Base-by-base conservation (phyloP, 2,329 filamentous ascomycete species). In the Onygena corvina region DNA sequence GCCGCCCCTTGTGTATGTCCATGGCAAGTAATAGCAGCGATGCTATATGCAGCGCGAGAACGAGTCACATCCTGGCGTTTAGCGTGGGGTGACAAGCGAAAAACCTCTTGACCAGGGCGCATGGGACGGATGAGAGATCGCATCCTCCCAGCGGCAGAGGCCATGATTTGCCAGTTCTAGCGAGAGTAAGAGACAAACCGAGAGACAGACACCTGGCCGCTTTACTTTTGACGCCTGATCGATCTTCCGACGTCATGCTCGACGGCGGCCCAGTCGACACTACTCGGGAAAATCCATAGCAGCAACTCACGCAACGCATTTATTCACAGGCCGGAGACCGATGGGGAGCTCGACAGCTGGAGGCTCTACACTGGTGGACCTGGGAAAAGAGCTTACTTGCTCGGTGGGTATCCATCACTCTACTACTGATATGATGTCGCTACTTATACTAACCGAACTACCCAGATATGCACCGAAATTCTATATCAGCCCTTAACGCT, bases 361-460 rank as follows among this genome's bases (percentile, higher is more conserved):
- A 9, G 11, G 36, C 12, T 40, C 36, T n/a, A 21, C 36, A n/a
- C 61, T 74, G 50, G 63, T 73, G 60, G 86, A 93, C 67, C 75
- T 95, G 59, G 92, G 95, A 71, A 90, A 83, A 67, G 92, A 98
- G 76, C 73, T 96, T 70, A 89, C 84, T 48, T 96, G 90, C 72
- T 94, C 90, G 64, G 89, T 94, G 76, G 71, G 84, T 31, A 9
- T 20, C 3, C 5, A 8, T 5, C 9, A n/a, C 21, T 21, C 14
- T 34, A 20, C 31, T 11, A 9, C 9, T 4, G 30, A 4, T 21
- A 3, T 3, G 16, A 3, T 21, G 7, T 33, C 18, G 44, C 21
- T 25, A 25, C 29, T 34, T 6, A 11, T 12, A n/a, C n/a, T n/a
- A n/a, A n/a, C 25, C 8, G 35, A 20, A 34, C 51, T 30, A 14